phyloP scores from a whole-genome alignment of 2,329 filamentous ascomycete genomes.

The Diaporthe sp. region DNA sequence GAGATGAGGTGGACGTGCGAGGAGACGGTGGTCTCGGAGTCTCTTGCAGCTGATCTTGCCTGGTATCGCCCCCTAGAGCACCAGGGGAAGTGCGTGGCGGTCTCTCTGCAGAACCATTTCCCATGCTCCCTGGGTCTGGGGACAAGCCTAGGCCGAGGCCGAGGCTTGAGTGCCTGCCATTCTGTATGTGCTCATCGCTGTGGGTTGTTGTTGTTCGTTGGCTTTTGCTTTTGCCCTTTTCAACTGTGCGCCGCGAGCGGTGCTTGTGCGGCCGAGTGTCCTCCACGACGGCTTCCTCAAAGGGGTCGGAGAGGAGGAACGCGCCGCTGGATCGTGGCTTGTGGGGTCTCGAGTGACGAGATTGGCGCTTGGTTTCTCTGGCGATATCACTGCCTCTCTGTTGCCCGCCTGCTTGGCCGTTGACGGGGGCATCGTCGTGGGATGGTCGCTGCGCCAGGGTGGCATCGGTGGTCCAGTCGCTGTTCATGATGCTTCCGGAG shows the following conservation, averaged over 20 bases:
- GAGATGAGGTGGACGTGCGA: slow-evolving; percentile 45
- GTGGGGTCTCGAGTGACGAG: slow-evolving; percentile 47
- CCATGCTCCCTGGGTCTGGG: slow-evolving; percentile 8
- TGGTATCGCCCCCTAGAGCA: background rate
- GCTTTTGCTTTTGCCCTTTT: slow-evolving; percentile 34
- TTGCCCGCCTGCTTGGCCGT: background rate
- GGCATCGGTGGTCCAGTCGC: slow-evolving; percentile 35
- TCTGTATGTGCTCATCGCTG: slow-evolving; percentile 18
- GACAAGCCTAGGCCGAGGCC: slow-evolving; percentile 18
- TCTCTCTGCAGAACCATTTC: slow-evolving; percentile 28
- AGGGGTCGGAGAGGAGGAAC: slow-evolving; percentile 63
- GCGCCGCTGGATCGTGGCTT: slow-evolving; percentile 62
- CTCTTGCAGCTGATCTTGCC: slow-evolving; percentile 44
- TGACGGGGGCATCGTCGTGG: slow-evolving; percentile 27
- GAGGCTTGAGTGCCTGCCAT: slow-evolving; percentile 22
- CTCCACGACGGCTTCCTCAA: slow-evolving; percentile 47
- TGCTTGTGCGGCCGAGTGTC: slow-evolving; percentile 46
- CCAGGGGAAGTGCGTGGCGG: slow-evolving; percentile 33
- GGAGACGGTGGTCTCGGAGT: slow-evolving; percentile 45
- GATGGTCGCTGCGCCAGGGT: slow-evolving; percentile 40
- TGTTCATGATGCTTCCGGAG: slow-evolving; percentile 46
- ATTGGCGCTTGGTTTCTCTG: slow-evolving; percentile 34
- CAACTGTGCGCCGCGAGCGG: slow-evolving; percentile 33
- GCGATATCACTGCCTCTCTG: background rate
- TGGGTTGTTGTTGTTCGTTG: slow-evolving; percentile 32